Conservation (phyloP, 2,329 filamentous ascomycete species). For the Fusarium piperis region DNA sequence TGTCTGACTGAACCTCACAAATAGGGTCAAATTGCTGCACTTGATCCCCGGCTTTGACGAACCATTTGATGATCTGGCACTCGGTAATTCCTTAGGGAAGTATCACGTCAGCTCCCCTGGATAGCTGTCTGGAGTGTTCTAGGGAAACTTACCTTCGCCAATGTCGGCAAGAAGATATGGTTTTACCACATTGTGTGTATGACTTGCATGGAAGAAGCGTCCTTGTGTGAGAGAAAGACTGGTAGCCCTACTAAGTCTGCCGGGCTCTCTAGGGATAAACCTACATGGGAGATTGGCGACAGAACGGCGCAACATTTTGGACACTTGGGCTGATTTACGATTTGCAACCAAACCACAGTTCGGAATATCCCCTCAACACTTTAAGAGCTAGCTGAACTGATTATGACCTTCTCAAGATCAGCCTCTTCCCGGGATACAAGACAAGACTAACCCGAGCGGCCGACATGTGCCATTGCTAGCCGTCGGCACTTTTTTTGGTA, state of each 20-base stretch:
- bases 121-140: neutral
- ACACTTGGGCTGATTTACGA: neutral
- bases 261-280: neutral
- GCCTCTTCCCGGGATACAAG: neutral
- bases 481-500: neutral
- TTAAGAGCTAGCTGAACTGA: neutral
- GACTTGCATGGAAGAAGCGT: neutral
- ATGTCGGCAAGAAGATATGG: constrained; percentile 20
- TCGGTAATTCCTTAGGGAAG: constrained; percentile 13
- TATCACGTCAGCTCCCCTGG: neutral
- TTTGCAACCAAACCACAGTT: neutral
- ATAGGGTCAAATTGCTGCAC: constrained; percentile 20
- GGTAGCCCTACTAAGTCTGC: neutral
- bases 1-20: constrained; percentile 25
- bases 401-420: neutral
- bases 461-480: neutral
- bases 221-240: neutral
- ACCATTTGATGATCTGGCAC: constrained; percentile 17
- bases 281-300: neutral
- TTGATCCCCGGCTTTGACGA: constrained; percentile 7
- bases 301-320: neutral
- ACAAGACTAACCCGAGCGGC: neutral
- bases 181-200: neutral
- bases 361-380: neutral
- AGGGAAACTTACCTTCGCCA: constrained; percentile 14